These are phyloP conservation scores for Beta macrorhiza DNA, from an alignment of 179 eudicot species.

Conservation along the genomic window DNA sequence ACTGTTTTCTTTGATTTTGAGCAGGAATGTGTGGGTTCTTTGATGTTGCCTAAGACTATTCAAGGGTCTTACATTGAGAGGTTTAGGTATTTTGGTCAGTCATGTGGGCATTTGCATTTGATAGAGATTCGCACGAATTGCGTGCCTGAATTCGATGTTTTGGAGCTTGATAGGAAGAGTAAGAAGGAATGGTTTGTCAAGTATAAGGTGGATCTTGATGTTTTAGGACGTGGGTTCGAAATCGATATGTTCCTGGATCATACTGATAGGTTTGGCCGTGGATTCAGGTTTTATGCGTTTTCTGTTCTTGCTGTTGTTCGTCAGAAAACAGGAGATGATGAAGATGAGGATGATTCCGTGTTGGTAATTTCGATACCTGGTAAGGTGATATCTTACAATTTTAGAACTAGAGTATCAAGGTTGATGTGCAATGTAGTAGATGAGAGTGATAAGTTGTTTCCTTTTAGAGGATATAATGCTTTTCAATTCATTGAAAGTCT, in stretches of 20 bases:
- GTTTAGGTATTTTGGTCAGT: conserved; percentile 46
- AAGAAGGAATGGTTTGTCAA: conserved; percentile 32
- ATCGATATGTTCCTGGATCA: conserved; percentile 34
- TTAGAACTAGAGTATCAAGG: conserved; percentile 25
- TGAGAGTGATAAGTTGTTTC: conserved; percentile 43
- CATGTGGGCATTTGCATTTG: conserved; percentile 42
- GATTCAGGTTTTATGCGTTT: conserved; percentile 35
- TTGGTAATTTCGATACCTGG: conserved; percentile 43
- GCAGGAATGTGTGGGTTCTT: conserved; percentile 6
- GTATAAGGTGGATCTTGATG: conserved; percentile 38
- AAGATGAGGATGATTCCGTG: conserved; percentile 21
- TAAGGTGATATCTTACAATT: conserved; percentile 38
- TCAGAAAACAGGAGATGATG: conserved; percentile 22
- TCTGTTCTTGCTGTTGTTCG: conserved; percentile 35
- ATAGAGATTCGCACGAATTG: conserved; percentile 41
- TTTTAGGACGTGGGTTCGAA: conserved; percentile 30
- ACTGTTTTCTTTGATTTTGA: conserved; percentile 32
- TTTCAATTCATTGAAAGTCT: conserved; percentile 40
- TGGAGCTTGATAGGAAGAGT: conserved; percentile 29
- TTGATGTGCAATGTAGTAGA: conserved; percentile 36
- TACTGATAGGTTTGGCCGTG: conserved; percentile 32
- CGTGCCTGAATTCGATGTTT: conserved; percentile 34
- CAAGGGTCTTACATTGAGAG: conserved; percentile 42
- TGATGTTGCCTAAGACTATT: conserved; percentile 26
- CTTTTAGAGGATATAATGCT: conserved; percentile 43